Evolutionary conservation across 495 filamentous ascomycete genomes (phyloP).

Genomic region (Pseudevernia furfuracea): DNA sequence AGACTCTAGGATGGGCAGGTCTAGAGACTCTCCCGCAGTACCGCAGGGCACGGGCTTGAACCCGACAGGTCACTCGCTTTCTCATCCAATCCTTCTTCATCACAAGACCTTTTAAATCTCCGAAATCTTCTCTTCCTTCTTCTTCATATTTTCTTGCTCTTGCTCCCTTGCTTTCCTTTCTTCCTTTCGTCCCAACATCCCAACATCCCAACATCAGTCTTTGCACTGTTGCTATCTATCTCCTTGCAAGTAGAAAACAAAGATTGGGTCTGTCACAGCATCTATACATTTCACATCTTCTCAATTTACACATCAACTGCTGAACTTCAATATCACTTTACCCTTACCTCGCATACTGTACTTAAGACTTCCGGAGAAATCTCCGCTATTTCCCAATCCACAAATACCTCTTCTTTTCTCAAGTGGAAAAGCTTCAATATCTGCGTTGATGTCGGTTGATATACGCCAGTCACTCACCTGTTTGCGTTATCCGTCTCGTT

Average conservation of each 20-base stretch:
- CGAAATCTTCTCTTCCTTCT: neutral
- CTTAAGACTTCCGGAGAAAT: neutral
- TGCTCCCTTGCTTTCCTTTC: neutral
- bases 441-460: slow-evolving; percentile 68
- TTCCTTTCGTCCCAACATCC: no score
- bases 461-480: slow-evolving; percentile 60
- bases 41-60: neutral
- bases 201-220: neutral
- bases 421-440: slow-evolving; percentile 1
- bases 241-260: neutral
- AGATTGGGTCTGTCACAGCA: no score
- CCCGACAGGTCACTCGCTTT: neutral
- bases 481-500: slow-evolving; percentile 61
- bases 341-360: neutral
- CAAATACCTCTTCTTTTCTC: neutral
- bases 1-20: neutral
- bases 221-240: neutral
- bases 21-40: neutral
- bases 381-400: neutral
- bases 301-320: no score
- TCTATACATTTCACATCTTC: no score
- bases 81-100: neutral
- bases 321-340: neutral
- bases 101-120: neutral
- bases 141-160: neutral